These are phyloP conservation scores for Friedmanniomyces simplex DNA, from an alignment of 495 filamentous ascomycete genomes.

Conservation along the genomic window DNA sequence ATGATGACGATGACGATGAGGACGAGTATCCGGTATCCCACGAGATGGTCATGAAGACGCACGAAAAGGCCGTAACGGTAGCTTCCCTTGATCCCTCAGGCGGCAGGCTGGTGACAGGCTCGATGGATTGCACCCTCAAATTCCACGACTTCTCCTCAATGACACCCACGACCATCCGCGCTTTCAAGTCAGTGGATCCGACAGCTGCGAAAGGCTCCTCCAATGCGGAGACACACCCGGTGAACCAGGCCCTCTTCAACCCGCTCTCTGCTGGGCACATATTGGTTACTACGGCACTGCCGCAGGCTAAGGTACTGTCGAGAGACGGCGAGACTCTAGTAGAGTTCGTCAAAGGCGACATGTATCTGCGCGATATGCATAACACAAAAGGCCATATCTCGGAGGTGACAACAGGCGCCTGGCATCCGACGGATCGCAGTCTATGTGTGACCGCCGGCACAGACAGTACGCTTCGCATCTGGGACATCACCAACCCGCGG, in stretches of 20 bases:
- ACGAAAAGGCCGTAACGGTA: conserved; percentile 78
- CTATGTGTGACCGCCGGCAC: conserved; percentile 81
- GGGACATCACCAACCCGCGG: conserved; percentile 83
- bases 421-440: conserved; percentile 76
- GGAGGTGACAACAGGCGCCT: conserved; percentile 75
- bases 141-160: conserved; percentile 92
- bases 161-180: conserved; percentile 84
- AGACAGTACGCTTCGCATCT: conserved; percentile 89
- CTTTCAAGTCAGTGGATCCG: conserved; percentile 88
- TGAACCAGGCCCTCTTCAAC: conserved; percentile 81
- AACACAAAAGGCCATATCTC: conserved; percentile 94
- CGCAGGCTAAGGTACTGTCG: conserved; percentile 79
- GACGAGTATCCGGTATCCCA: conserved; percentile 92
- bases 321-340: conserved; percentile 76
- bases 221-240: conserved; percentile 70
- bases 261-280: conserved; percentile 68
- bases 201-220: conserved; percentile 62
- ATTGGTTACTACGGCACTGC: conserved; percentile 72
- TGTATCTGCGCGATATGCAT: conserved; percentile 93
- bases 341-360: conserved; percentile 92
- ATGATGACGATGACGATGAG: conserved; percentile 58
- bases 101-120: conserved; percentile 73
- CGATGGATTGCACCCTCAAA: conserved; percentile 82
- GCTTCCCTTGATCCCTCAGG: conserved; percentile 77
- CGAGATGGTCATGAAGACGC: conserved; percentile 82